Base-by-base conservation (phyloP, 352 stramenopile species). In the Globisporangium paroecandrum region DNA sequence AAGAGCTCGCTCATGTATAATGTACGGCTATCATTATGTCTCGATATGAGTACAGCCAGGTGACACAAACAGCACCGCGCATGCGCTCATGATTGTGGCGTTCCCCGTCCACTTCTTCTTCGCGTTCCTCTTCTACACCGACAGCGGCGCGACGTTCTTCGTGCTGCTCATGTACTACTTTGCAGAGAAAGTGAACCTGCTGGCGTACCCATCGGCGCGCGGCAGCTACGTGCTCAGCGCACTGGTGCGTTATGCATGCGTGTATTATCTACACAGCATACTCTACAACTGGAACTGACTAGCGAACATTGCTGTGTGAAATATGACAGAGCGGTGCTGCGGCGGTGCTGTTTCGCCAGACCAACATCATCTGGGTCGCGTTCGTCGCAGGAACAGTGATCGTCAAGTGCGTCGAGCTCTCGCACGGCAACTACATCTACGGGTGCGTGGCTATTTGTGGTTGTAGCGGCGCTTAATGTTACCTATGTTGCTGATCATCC, bases 91-190 rank as follows among this genome's bases (percentile, higher is more conserved):
- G 51, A 70, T 97, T 62, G 71, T 73, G n/a, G 63, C 79, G 5
- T 97, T 97, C 43, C 91, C 92, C 3, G 70, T 93, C 22, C 74
- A 90, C 8, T 89, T 96, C 63, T 97, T 97, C 73, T 97, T 96
- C 65, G 69, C 79, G 20, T 96, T 95, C 61, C 64, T 98, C 12
- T 97, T 91, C 66, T 97, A 98, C 80, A 98, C 92, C 55, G 92
- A 98, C 69, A 72, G 71, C 49, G 89, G 87, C 29, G 83, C 89
- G 4, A 87, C 81, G 18, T 97, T 96, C 71, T 97, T 97, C 57
- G 87, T 97, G 68, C 70, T 98, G 49, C 76, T 94, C 18, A 96
- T 95, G 79, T 80, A 87, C 63, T 80, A 77, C 34, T 72, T 93
- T 15, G 85, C 87, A 4, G 77, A 85, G 53, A 66, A 59, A 24